Conservation (phyloP, 805 yeast species). For the Candida hispaniensis region DNA sequence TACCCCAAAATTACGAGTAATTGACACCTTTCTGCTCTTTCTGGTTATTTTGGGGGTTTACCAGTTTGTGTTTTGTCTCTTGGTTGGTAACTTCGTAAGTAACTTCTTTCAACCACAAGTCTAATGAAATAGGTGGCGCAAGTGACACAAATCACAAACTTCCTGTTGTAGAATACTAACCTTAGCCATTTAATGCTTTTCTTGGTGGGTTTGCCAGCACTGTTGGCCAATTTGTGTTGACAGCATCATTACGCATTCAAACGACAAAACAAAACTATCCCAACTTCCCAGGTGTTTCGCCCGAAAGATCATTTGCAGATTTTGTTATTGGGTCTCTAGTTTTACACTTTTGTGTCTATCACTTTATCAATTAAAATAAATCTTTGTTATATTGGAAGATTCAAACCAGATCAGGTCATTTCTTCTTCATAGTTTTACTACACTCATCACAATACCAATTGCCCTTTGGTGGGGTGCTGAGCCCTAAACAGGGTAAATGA, state of each 20-base stretch:
- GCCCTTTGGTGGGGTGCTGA: conserved; percentile 75
- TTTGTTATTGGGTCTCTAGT: conserved; percentile 77
- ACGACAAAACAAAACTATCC: conserved; percentile 33
- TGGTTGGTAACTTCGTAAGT: conserved; percentile 62
- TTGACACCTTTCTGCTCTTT: conserved; percentile 68
- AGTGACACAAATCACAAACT: neutral
- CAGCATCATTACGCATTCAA: conserved; percentile 63
- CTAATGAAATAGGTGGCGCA: neutral
- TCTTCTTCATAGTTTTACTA: conserved; percentile 16
- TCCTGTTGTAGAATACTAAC: conserved; percentile 3
- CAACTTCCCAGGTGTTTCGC: conserved; percentile 36
- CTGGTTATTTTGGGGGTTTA: conserved; percentile 62
- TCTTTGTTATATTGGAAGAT: neutral
- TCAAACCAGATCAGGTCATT: neutral
- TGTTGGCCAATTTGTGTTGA: conserved; percentile 90
- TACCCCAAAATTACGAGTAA: conserved; percentile 37
- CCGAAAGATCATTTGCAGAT: conserved; percentile 73
- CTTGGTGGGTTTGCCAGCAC: conserved; percentile 85
- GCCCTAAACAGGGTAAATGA: conserved; percentile 86
- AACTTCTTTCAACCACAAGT: neutral
- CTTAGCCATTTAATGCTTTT: conserved; percentile 86
- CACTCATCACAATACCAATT: conserved; percentile 76
- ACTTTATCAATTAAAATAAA: conserved; percentile 63
- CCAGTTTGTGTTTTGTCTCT: conserved; percentile 65
- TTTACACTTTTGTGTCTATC: conserved; percentile 79